phyloP scores from a whole-genome alignment of 352 stramenopile species.

The Pythium monospermum region DNA sequence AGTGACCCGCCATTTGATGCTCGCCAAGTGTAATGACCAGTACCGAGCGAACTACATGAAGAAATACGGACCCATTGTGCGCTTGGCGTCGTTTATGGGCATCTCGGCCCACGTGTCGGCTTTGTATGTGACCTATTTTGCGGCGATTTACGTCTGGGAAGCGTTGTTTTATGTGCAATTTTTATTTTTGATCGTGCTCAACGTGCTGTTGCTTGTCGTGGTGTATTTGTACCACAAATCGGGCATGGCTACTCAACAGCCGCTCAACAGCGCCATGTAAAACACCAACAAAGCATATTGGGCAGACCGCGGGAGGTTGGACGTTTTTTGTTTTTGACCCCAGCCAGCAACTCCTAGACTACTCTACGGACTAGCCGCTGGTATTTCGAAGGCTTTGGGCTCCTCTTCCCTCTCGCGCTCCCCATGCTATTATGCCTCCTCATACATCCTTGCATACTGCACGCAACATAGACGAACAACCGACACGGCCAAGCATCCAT shows the following conservation, averaged over 20 bases:
- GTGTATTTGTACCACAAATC: slow-evolving; percentile 60
- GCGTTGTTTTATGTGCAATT: slow-evolving; percentile 72
- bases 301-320: too few relatives aligned
- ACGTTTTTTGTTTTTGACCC: too few relatives aligned
- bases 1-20: slow-evolving; percentile 40
- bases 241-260: slow-evolving; percentile 40
- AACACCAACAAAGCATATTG: neutral
- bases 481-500: too few relatives aligned
- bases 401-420: too few relatives aligned
- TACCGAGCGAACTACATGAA: slow-evolving; percentile 58
- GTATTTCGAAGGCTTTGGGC: too few relatives aligned
- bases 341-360: too few relatives aligned
- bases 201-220: slow-evolving; percentile 45
- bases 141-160: slow-evolving; percentile 71
- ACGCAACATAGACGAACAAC: too few relatives aligned
- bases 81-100: slow-evolving; percentile 74
- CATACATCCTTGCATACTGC: too few relatives aligned
- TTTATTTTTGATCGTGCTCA: slow-evolving; percentile 67
- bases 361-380: too few relatives aligned
- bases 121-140: slow-evolving; percentile 65
- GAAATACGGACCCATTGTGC: slow-evolving; percentile 53
- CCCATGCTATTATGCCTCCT: too few relatives aligned
- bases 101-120: slow-evolving; percentile 73
- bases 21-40: slow-evolving; percentile 57
- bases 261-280: slow-evolving; percentile 22